Percentiles rank a stretch among this genome's conserved stretches.
These are phyloP conservation scores for Cytospora schulzeri DNA, from an alignment of 2,329 filamentous ascomycete genomes.

Conservation along the genomic window DNA sequence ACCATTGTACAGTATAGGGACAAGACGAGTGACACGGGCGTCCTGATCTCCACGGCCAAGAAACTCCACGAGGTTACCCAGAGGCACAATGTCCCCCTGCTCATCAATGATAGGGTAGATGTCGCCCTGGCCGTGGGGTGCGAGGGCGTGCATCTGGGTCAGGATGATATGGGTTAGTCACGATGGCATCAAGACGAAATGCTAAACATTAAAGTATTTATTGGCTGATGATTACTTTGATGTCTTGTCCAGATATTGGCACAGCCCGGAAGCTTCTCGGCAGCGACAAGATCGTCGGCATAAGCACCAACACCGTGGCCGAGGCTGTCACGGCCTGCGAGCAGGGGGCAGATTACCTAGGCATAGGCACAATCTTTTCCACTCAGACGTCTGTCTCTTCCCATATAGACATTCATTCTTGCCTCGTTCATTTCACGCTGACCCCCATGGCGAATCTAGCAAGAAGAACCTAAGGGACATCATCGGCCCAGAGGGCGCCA, in stretches of 20 bases:
- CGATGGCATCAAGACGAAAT: background rate
- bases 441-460: slow-evolving; percentile 41
- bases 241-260: slow-evolving; percentile 50
- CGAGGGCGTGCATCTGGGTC: slow-evolving; percentile 91
- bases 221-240: background rate
- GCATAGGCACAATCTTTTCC: slow-evolving; percentile 86
- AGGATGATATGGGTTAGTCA: slow-evolving; percentile 81
- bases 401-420: background rate
- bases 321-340: slow-evolving; percentile 74
- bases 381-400: slow-evolving; percentile 69
- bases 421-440: background rate
- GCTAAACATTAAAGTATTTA: too few species aligned
- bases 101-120: slow-evolving; percentile 93
- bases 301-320: slow-evolving; percentile 74
- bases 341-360: slow-evolving; percentile 85
- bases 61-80: slow-evolving; percentile 72
- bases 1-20: slow-evolving; percentile 90
- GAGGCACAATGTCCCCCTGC: slow-evolving; percentile 70
- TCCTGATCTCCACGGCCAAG: slow-evolving; percentile 69
- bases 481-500: slow-evolving; percentile 72
- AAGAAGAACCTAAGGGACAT: slow-evolving; percentile 87
- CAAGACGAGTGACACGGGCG: slow-evolving; percentile 76
- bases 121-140: slow-evolving; percentile 83
- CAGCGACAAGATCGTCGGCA: slow-evolving; percentile 78
- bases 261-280: slow-evolving; percentile 75